Evolutionary conservation across 306 rosid genomes (phyloP).

Genomic region (Pterocarpus santalinus): DNA sequence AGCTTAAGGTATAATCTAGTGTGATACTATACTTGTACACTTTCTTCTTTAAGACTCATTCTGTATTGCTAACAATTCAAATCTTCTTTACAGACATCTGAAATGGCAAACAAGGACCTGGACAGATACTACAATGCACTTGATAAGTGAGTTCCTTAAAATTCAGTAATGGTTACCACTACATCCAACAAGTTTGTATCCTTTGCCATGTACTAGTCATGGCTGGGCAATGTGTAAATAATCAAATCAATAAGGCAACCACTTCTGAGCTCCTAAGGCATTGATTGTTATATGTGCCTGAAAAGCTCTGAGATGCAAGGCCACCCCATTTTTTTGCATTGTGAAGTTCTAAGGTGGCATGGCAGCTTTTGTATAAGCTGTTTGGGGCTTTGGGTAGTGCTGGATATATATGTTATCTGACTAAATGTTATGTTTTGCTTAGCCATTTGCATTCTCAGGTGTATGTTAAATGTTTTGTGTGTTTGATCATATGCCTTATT

Average conservation of each 20-base stretch:
- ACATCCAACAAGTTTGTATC: constrained; percentile 18
- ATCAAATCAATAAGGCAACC: neutral
- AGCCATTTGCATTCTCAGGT: constrained; percentile 10
- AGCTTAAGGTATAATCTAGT: constrained; percentile 78
- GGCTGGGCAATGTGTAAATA: constrained; percentile 39
- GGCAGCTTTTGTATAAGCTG: constrained; percentile 21
- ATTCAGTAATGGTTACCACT: constrained; percentile 37
- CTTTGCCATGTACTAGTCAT: constrained; percentile 27
- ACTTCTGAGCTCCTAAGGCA: constrained; percentile 23
- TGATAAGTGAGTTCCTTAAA: constrained; percentile 78
- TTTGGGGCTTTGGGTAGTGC: constrained; percentile 13
- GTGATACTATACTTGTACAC: constrained; percentile 6
- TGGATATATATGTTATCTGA: constrained; percentile 15
- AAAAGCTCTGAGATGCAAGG: constrained; percentile 1
- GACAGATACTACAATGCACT: constrained; percentile 97
- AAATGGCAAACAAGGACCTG: constrained; percentile 99
- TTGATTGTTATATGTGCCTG: constrained; percentile 26
- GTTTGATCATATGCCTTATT: constrained; percentile 1
- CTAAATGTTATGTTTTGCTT: neutral
- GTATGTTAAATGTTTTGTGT: neutral
- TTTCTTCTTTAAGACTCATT: constrained; percentile 24
- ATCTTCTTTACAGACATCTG: constrained; percentile 77
- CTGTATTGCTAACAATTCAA: constrained; percentile 20
- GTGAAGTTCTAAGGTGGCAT: neutral
- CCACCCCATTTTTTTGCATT: constrained; percentile 29